Conservation (phyloP, 108 stramenopile genomes). For the Epithemia pelagica region DNA sequence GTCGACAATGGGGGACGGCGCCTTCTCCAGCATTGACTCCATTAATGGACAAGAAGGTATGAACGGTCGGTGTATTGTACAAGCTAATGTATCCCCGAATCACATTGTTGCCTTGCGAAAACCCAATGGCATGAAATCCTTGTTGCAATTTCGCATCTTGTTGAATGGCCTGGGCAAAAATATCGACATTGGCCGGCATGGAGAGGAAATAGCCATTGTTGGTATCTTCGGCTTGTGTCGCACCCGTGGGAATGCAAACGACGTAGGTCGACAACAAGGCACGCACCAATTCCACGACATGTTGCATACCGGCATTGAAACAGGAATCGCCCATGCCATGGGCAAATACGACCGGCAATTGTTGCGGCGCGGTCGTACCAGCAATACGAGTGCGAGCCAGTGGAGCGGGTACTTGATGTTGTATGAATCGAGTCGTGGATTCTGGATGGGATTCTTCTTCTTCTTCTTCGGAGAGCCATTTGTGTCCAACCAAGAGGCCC, state of each 20-base stretch:
- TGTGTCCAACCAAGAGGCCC: neutral
- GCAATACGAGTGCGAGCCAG: neutral
- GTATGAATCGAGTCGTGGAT: no score
- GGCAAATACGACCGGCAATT: constrained; percentile 50
- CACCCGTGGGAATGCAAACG: constrained; percentile 60
- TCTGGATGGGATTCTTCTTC: no score
- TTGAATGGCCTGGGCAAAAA: constrained; percentile 44
- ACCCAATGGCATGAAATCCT: constrained; percentile 75
- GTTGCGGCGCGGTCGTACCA: neutral
- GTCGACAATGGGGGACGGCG: constrained; percentile 58
- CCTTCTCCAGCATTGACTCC: constrained; percentile 70
- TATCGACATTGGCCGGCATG: constrained; percentile 62
- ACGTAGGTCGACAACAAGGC: constrained; percentile 30
- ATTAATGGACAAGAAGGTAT: constrained; percentile 61
- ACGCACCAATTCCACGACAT: constrained; percentile 32
- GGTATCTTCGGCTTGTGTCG: constrained; percentile 49
- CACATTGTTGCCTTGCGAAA: constrained; percentile 72
- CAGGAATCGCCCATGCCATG: constrained; percentile 74
- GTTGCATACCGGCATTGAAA: constrained; percentile 68
- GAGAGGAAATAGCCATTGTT: constrained; percentile 65
- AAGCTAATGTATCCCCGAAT: constrained; percentile 65
- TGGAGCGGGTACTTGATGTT: no score
- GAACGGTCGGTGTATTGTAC: constrained; percentile 68
- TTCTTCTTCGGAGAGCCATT: constrained; percentile 15
- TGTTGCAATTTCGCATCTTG: constrained; percentile 35